These are phyloP conservation scores for Isoetes taiwanensis DNA, from an alignment of 75 land plant species.

Conservation along the genomic window DNA sequence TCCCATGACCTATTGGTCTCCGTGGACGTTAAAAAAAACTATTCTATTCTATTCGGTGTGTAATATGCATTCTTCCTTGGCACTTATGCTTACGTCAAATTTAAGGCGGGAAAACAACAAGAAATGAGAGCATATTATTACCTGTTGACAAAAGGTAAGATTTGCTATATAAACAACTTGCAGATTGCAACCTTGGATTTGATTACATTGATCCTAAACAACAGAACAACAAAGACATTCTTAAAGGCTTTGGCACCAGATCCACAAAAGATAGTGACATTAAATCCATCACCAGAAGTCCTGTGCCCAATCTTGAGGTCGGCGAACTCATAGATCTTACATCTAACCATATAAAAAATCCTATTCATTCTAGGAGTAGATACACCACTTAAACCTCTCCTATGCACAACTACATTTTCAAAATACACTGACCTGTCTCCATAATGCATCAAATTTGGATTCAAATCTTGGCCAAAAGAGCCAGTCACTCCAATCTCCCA, in stretches of 20 bases:
- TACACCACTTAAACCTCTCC: slow-evolving; percentile 22
- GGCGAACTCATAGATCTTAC: slow-evolving; percentile 23
- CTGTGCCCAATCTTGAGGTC: neutral
- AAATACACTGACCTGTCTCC: slow-evolving; percentile 17
- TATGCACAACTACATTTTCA: slow-evolving; percentile 21
- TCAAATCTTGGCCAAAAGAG: slow-evolving; percentile 3
- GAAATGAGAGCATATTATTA: no score
- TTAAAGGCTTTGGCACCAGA: slow-evolving; percentile 24
- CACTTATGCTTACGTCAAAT: no score
- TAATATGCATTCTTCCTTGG: no score
- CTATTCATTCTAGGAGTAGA: neutral
- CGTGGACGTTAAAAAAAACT: no score
- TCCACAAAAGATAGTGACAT: slow-evolving; percentile 33
- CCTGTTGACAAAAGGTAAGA: slow-evolving; percentile 53
- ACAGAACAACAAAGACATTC: slow-evolving; percentile 25
- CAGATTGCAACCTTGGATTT: slow-evolving; percentile 29
- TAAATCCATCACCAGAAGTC: neutral
- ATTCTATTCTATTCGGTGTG: no score
- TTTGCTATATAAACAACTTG: slow-evolving; percentile 13
- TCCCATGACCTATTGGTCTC: no score
- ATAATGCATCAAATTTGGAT: slow-evolving; percentile 1
- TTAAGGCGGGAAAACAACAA: no score
- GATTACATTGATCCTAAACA: slow-evolving; percentile 30
- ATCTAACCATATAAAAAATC: slow-evolving; percentile 28
- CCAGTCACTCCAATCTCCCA: slow-evolving; percentile 30